Evolutionary conservation across 2,329 filamentous ascomycete species (phyloP).

Genomic region (Fusarium sacchari): DNA sequence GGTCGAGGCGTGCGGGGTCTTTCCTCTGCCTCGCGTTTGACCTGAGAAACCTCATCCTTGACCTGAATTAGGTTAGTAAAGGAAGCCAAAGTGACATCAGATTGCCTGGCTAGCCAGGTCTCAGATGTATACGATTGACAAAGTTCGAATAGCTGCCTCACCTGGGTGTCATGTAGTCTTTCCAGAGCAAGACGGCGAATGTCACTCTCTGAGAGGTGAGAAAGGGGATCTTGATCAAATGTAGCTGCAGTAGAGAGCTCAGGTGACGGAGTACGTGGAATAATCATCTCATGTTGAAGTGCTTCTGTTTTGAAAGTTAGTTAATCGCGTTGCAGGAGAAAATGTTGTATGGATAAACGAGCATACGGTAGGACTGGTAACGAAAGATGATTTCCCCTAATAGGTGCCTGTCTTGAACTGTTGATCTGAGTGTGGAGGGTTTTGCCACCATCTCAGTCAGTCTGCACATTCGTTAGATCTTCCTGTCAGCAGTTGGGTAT

Average conservation of each 20-base stretch:
- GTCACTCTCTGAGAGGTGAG: constrained; percentile 21
- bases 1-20: background rate
- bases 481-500: fast-evolving
- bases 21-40: constrained; percentile 23
- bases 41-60: background rate
- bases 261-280: constrained; percentile 28
- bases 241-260: background rate
- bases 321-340: fast-evolving
- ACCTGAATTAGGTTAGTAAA: background rate
- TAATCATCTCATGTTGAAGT: constrained; percentile 35
- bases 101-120: background rate
- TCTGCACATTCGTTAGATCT: background rate
- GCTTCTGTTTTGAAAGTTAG: constrained; percentile 24
- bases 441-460: no score
- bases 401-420: no score
- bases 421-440: no score
- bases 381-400: constrained; percentile 36
- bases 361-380: constrained; percentile 39
- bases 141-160: background rate
- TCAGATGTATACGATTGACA: fast-evolving
- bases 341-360: background rate
- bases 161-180: constrained; percentile 26
- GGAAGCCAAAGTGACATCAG: background rate
- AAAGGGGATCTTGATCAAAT: background rate
- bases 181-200: constrained; percentile 35